These are phyloP conservation scores for Hypocrella siamensis DNA, from an alignment of 2,329 filamentous ascomycete genomes.

Conservation along the genomic window DNA sequence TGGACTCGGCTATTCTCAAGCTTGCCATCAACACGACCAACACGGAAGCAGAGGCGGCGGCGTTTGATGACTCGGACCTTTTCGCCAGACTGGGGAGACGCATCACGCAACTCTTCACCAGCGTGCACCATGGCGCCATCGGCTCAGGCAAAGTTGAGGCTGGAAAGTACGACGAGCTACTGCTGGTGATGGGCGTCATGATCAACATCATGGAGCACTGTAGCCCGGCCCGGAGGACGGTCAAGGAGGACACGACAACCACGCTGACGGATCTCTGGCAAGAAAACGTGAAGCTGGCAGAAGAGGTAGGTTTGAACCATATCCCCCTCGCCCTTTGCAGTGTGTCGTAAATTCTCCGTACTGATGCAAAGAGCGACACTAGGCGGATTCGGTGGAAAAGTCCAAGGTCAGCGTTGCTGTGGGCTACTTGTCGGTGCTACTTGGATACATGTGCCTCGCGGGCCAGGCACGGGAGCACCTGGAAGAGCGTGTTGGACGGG, in stretches of 20 bases:
- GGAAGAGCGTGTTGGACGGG: slow-evolving; percentile 22
- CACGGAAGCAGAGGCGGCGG: slow-evolving; percentile 55
- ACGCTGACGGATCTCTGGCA: slow-evolving; percentile 49
- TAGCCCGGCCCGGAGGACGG: slow-evolving; percentile 35
- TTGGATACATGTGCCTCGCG: slow-evolving; percentile 63
- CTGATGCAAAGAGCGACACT: slow-evolving; percentile 1
- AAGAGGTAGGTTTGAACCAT: slow-evolving; percentile 43
- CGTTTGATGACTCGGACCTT: slow-evolving; percentile 48
- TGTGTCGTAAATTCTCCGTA: background rate
- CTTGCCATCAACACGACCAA: slow-evolving; percentile 79
- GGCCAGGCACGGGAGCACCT: slow-evolving; percentile 27
- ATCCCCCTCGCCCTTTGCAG: background rate
- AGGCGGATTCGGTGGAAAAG: slow-evolving; percentile 60
- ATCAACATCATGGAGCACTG: slow-evolving; percentile 82
- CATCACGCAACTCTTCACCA: slow-evolving; percentile 35
- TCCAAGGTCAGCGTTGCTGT: slow-evolving; percentile 68
- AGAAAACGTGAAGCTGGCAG: slow-evolving; percentile 47
- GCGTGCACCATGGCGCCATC: slow-evolving; percentile 30
- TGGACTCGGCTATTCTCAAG: slow-evolving; percentile 22
- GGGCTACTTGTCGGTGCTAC: slow-evolving; percentile 70
- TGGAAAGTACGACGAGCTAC: slow-evolving; percentile 49
- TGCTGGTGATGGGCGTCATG: slow-evolving; percentile 65
- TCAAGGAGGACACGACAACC: slow-evolving; percentile 30
- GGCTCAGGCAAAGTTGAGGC: slow-evolving; percentile 31
- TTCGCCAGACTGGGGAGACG: slow-evolving; percentile 30